Evolutionary conservation across 2,329 filamentous ascomycete genomes (phyloP), one percentile per base, ranked within the genome.

Genomic region (Ophiostoma quercus): DNA sequence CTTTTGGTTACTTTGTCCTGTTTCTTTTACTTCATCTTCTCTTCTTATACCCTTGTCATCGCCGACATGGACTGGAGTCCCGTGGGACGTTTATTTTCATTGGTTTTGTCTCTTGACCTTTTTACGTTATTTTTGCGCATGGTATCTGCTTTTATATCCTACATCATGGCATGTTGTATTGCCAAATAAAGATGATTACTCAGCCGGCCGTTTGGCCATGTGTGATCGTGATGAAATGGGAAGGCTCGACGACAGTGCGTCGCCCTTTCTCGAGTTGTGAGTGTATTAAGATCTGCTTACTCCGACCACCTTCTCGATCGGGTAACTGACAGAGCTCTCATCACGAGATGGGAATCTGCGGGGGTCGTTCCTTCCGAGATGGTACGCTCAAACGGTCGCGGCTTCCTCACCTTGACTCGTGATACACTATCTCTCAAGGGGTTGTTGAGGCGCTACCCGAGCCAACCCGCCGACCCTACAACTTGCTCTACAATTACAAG

Each of bases 31-130:
- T 47, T 62, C 16, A 11, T 43, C 25, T 65, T 47, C 54, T 65
- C 22, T 60, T 7, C 32, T 25, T 62, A 62, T 62, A 62, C 57
- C 57, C 22, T 19, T 37, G 37, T 66, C 16, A 43, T 37, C 57
- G 22, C 57, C 25, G 57, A 62, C 57, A 29, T 32, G 25, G 57
- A 62, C 57, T 62, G 57, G 25, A 62, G 57, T 62, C 57, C 57
- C 25, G 25, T 62, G 57, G 57, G 57, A 62, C 57, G 51, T 14
- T 62, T 62, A 25, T 25, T 4, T 34, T 32, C 5, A 19, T 16
- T 62, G 3, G 32, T 16, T 8, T 62, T 62, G 34, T 34, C 34
- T 14, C 2, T 62, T 16, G 3, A 34, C 34, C 34, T 34, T 25
- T 57, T 22, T 57, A 12, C 51, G 8, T 57, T 57, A 9, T 25